Conservation (phyloP, 2,329 filamentous ascomycete species). For the Colletotrichum australisinense region DNA sequence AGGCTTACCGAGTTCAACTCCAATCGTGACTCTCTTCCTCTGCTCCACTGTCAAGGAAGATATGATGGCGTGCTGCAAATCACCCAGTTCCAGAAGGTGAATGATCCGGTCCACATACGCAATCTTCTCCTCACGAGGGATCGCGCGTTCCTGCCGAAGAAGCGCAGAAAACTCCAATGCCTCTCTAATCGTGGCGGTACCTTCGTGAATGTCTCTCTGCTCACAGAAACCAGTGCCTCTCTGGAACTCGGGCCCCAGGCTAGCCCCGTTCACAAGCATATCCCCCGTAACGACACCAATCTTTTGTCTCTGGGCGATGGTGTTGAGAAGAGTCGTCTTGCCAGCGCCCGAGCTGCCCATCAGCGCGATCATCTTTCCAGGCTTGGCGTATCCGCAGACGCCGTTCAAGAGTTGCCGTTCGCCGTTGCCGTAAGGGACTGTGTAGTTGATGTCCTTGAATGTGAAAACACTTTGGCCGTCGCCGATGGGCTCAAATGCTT, state of each 20-base stretch:
- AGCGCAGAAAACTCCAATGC: slow-evolving; percentile 76
- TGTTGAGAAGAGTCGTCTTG: slow-evolving; percentile 86
- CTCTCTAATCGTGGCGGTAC: slow-evolving; percentile 73
- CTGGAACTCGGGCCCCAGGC: slow-evolving; percentile 71
- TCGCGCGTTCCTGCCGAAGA: slow-evolving; percentile 67
- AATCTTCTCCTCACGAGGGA: slow-evolving; percentile 70
- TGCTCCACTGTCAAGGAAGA: slow-evolving; percentile 60
- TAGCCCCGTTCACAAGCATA: slow-evolving; percentile 71
- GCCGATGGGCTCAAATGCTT: slow-evolving; percentile 58
- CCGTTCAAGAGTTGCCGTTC: slow-evolving; percentile 26
- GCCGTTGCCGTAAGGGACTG: slow-evolving; percentile 61
- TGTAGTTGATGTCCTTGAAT: slow-evolving; percentile 78
- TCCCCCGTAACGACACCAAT: slow-evolving; percentile 72
- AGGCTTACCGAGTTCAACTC: slow-evolving; percentile 67
- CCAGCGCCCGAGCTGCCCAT: slow-evolving; percentile 87
- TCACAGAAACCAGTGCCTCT: slow-evolving; percentile 76
- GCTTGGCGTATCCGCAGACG: slow-evolving; percentile 82
- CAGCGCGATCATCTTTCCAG: slow-evolving; percentile 82
- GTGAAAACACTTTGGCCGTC: slow-evolving; percentile 76
- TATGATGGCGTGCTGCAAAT: slow-evolving; percentile 75
- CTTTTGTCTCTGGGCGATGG: slow-evolving; percentile 76
- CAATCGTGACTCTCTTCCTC: slow-evolving; percentile 75
- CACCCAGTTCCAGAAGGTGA: slow-evolving; percentile 71
- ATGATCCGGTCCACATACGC: slow-evolving; percentile 76
- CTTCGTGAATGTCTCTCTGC: slow-evolving; percentile 76